Base-by-base conservation (phyloP, 768 basidiomycete species). In the Thelephora aurantiotincta region DNA sequence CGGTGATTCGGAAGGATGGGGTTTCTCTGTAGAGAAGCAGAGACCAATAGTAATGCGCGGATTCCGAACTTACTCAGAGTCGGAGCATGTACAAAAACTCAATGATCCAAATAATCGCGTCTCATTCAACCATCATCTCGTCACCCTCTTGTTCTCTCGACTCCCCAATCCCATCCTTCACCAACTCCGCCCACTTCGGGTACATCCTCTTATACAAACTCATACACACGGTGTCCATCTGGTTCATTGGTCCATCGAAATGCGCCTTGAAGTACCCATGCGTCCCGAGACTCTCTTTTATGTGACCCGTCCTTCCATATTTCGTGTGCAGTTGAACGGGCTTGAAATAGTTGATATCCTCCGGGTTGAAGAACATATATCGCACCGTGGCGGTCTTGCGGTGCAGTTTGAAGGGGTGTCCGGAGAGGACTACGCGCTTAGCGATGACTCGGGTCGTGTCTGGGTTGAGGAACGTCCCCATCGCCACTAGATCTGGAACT, bases 181-280 rank as follows among this genome's bases (percentile, higher is more conserved):
- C 84, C 44, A 73, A 50, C 53, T 70, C 67, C 43, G 79, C 70
- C 82, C 90, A 97, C 60, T 82, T 85, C 9, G 94, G 94, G 64
- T 77, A 97, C 48, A 92, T 82, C 36, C 96, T 73, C 66, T 98
- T 99, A 68, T 99, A 97, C 49, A 99, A 60, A 41, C 82, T 80
- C 83, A 98, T 84, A 63, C 92, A 96, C 48, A 97, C 76, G 13
- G 91, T 94, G 55, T 98, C 96, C 91, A 96, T 94, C 68, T 92
- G 90, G 58, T 75, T 83, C 55, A 97, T 80, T 18, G 85, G 88
- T 12, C 87, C 89, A 59, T 96, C 92, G 64, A 92, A 91, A 61
- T 88, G 77, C 14, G 91, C 93, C 69, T 98, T 98, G 74, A 92
- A 90, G 65, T 97, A 66, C 26, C 94, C 96, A 58, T 99, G 94